Evolutionary conservation across 2,329 filamentous ascomycete species (phyloP).

Genomic region (Triangularia setosa): DNA sequence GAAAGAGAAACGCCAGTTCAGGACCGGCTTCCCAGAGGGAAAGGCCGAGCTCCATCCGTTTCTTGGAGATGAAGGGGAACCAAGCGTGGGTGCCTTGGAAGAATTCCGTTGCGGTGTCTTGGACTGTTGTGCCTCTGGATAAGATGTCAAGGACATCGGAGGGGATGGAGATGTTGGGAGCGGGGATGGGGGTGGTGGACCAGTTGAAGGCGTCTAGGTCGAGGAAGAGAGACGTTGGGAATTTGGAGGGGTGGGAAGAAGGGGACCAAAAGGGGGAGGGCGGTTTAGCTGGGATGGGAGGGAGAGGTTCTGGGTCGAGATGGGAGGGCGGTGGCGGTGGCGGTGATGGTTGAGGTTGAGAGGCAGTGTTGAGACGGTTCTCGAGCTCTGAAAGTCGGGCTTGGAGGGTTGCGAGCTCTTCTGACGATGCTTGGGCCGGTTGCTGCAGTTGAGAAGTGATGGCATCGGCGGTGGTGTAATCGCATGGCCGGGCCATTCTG

Average conservation of each 20-base stretch:
- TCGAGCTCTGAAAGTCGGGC: constrained; percentile 38
- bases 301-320: neutral
- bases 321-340: neutral
- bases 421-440: constrained; percentile 35
- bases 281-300: neutral
- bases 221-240: constrained; percentile 43
- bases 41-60: constrained; percentile 40
- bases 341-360: neutral
- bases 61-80: constrained; percentile 46
- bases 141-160: constrained; percentile 39
- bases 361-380: constrained; percentile 26
- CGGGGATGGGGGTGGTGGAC: constrained; percentile 35
- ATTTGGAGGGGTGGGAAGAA: constrained; percentile 22
- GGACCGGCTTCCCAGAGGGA: constrained; percentile 41
- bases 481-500: constrained; percentile 39
- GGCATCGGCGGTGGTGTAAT: constrained; percentile 35
- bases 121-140: constrained; percentile 30
- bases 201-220: constrained; percentile 39
- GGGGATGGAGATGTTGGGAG: constrained; percentile 37
- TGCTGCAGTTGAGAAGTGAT: constrained; percentile 23
- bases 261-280: constrained; percentile 20
- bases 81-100: constrained; percentile 44
- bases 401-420: constrained; percentile 38
- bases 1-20: constrained; percentile 44
- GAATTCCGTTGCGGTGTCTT: constrained; percentile 38